Percentiles rank a stretch among this genome's conserved stretches.
Evolutionary conservation across 768 basidiomycete species (phyloP).

Genomic region (Chlorophyllum brunneum): DNA sequence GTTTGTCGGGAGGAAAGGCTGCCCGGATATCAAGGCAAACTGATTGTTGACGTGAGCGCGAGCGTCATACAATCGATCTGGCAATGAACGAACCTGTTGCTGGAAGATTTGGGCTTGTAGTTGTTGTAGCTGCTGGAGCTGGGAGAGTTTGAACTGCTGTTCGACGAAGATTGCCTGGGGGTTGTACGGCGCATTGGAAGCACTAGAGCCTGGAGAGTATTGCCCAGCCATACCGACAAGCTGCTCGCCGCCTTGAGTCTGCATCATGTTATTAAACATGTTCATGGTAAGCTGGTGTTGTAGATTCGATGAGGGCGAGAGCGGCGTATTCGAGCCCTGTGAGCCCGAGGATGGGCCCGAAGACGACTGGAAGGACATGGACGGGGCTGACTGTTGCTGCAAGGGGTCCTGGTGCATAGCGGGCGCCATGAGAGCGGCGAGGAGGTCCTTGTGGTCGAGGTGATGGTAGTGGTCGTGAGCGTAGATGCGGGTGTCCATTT

Average conservation of each 20-base stretch:
- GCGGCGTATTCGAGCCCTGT: neutral
- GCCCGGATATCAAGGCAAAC: constrained; percentile 68
- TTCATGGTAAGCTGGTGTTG: constrained; percentile 44
- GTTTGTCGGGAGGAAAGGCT: constrained; percentile 18
- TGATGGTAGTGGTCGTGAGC: constrained; percentile 7
- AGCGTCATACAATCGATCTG: constrained; percentile 8
- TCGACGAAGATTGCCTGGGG: constrained; percentile 60
- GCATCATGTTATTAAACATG: constrained; percentile 48
- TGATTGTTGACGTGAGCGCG: constrained; percentile 21
- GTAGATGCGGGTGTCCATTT: constrained; percentile 5
- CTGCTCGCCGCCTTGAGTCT: constrained; percentile 41
- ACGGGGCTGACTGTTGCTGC: constrained; percentile 1
- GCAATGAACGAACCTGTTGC: constrained; percentile 62
- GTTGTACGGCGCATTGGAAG: constrained; percentile 20
- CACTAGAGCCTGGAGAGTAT: neutral
- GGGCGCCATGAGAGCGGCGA: constrained; percentile 8
- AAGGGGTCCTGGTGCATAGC: constrained; percentile 1
- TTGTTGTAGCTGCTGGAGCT: constrained; percentile 74
- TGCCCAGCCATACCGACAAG: constrained; percentile 13
- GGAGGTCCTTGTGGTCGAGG: constrained; percentile 19
- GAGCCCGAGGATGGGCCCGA: constrained; percentile 4
- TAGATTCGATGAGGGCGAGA: constrained; percentile 3
- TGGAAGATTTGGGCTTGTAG: constrained; percentile 85
- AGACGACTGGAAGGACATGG: constrained; percentile 5
- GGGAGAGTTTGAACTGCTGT: constrained; percentile 75